phyloP scores from a whole-genome alignment of 805 yeast genomes.

The Saccharomycopsis babjevae region DNA sequence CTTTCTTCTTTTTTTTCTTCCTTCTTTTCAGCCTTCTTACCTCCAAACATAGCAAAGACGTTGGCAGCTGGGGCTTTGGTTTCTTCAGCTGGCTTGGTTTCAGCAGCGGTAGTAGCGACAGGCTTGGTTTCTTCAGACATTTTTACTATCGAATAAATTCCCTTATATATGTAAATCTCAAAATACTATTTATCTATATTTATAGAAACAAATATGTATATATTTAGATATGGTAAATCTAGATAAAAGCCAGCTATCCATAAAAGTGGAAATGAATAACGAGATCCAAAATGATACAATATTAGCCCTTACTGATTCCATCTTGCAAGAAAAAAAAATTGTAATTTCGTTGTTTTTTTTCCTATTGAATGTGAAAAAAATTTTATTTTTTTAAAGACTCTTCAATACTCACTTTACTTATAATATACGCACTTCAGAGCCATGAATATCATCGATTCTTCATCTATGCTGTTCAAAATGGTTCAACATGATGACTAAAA shows the following conservation, averaged over 20 bases:
- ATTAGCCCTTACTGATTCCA: neutral
- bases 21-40: constrained; percentile 61
- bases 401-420: too few species aligned
- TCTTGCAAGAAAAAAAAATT: neutral
- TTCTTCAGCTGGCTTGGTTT: constrained; percentile 11
- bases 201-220: neutral
- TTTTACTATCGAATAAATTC: neutral
- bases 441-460: too few species aligned
- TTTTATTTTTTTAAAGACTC: neutral
- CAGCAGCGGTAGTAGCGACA: constrained; percentile 16
- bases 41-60: constrained; percentile 94
- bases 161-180: neutral
- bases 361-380: neutral
- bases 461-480: too few species aligned
- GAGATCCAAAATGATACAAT: neutral
- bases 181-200: neutral
- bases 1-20: constrained; percentile 28
- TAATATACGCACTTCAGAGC: too few species aligned
- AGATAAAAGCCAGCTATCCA: neutral
- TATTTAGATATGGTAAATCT: neutral
- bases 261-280: neutral
- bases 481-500: too few species aligned
- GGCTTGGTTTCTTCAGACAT: constrained; percentile 21
- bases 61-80: constrained; percentile 50
- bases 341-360: neutral